Base-by-base conservation (phyloP, 371 early-diverging fungal genomes). In the Parasitella parasitica region DNA sequence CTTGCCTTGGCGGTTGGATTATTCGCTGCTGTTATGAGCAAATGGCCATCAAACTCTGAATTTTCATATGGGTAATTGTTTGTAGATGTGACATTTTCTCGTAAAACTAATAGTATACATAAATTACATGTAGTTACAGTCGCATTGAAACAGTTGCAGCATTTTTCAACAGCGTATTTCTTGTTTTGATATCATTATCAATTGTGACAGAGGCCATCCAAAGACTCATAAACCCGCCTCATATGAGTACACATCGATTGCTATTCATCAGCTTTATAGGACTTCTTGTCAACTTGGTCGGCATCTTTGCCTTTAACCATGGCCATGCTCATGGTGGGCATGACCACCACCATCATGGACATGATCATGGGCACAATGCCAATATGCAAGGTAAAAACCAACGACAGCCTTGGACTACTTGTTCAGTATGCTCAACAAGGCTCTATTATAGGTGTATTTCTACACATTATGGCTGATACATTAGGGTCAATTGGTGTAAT, bases 401-500 rank as follows among this genome's bases (percentile, higher is more conserved):
- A n/a, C n/a, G n/a, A n/a, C n/a, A n/a, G n/a, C n/a, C n/a, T n/a
- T n/a, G n/a, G n/a, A 38, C 30, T 20, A n/a, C 30, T 24, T 11
- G 55, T 34, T 27, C 11, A 35, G 8, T 9, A 16, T 12, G 20
- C 7, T 9, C 32, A 36, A 15, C 1, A 30, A 9, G 20, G 18
- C 16, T 36, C n/a, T 63, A 9, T 39, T 13, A 5, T 59, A 88
- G 91, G 97, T 39, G 93, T 98, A 46, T 98, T 97, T 71, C 73
- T 98, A 61, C 98, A 18, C 64, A 90, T 98, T 35, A 77, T 98
- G 69, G 95, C 96, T 5, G 98, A 98, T 75, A 94, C 97, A 1
- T 80, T 98, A 13, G 98, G 98, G 6, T 94, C 95, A 27, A 94
- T 95, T 2, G 97, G 96, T 49, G 97, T 98, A 2, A 95, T 98